Conservation (phyloP, 352 stramenopile species). For the Globisporangium nagaii region DNA sequence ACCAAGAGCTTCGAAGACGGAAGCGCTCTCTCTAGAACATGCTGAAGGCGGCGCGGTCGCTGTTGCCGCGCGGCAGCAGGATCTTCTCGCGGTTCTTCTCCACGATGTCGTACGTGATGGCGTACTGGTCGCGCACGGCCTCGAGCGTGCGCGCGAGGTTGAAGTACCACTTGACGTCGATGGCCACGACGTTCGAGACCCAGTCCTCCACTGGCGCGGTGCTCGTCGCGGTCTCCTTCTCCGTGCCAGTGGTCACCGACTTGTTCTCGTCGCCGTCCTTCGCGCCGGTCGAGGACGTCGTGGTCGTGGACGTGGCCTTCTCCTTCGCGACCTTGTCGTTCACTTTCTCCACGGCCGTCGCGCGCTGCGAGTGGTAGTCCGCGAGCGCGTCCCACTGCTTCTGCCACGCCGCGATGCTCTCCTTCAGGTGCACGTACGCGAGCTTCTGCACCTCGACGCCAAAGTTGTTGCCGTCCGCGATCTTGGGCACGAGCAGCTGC, state of each 20-base stretch:
- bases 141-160: conserved; percentile 67
- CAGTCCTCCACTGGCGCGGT: conserved; percentile 41
- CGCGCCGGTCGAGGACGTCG: conserved; percentile 46
- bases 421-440: conserved; percentile 62
- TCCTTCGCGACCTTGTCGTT: conserved; percentile 60
- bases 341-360: conserved; percentile 65
- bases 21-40: conserved; percentile 69
- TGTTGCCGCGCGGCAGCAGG: conserved; percentile 54
- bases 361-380: conserved; percentile 65
- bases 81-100: conserved; percentile 84
- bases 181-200: conserved; percentile 55
- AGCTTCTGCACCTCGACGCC: conserved; percentile 83
- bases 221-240: conserved; percentile 42
- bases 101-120: conserved; percentile 59
- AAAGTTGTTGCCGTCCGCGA: conserved; percentile 86
- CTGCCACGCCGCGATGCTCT: conserved; percentile 57
- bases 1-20: too few relatives aligned
- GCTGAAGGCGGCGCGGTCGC: conserved; percentile 63
- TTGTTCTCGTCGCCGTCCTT: conserved; percentile 77
- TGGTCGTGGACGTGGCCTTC: conserved; percentile 48
- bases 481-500: conserved; percentile 63
- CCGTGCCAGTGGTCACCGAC: conserved; percentile 45
- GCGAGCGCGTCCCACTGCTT: conserved; percentile 70
- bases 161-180: conserved; percentile 85
- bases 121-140: conserved; percentile 74